A percentile compares a stretch with the other conserved stretches of the same genome.
phyloP scores from a whole-genome alignment of 1,284 basidiomycete genomes.

The Sanguinoderma infundibulare region DNA sequence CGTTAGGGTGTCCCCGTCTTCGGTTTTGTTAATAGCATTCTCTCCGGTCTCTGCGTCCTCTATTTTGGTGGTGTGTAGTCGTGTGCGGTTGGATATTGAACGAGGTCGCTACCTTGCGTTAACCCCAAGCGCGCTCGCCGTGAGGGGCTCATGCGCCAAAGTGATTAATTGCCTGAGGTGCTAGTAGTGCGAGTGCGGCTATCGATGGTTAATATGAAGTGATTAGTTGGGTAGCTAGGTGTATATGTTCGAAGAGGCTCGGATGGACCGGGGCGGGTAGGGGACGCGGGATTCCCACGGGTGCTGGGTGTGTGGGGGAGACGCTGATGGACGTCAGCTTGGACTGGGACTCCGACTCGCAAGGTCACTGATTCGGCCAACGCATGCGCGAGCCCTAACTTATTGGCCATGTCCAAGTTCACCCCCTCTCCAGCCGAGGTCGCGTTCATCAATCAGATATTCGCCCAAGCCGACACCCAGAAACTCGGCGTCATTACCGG shows the following conservation, averaged over 20 bases:
- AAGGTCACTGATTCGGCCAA: constrained; percentile 18
- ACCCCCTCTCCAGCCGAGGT: constrained; percentile 69
- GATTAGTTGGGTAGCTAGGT: too few species aligned
- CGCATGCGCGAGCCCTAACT: constrained; percentile 20
- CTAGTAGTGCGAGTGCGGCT: too few species aligned
- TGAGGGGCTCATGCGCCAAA: too few species aligned
- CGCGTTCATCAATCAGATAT: constrained; percentile 72
- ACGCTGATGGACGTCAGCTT: constrained; percentile 25
- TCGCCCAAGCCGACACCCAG: constrained; percentile 69
- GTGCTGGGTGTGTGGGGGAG: constrained; percentile 2
- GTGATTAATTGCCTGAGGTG: too few species aligned
- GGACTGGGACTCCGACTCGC: constrained; percentile 10
- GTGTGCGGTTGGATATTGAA: too few species aligned
- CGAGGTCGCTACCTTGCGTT: too few species aligned
- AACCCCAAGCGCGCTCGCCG: too few species aligned
- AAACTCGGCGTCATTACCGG: constrained; percentile 85
- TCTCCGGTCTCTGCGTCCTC: not conserved
- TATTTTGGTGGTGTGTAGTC: not conserved
- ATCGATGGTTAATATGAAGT: too few species aligned
- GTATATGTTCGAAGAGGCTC: too few species aligned
- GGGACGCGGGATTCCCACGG: constrained; percentile 13
- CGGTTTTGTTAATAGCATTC: not conserved
- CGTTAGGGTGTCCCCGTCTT: not conserved
- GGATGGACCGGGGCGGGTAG: not conserved
- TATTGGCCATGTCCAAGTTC: constrained; percentile 62